Evolutionary conservation across 192 early-diverging fungal genomes (phyloP).

Genomic region (Backusella macrospora): DNA sequence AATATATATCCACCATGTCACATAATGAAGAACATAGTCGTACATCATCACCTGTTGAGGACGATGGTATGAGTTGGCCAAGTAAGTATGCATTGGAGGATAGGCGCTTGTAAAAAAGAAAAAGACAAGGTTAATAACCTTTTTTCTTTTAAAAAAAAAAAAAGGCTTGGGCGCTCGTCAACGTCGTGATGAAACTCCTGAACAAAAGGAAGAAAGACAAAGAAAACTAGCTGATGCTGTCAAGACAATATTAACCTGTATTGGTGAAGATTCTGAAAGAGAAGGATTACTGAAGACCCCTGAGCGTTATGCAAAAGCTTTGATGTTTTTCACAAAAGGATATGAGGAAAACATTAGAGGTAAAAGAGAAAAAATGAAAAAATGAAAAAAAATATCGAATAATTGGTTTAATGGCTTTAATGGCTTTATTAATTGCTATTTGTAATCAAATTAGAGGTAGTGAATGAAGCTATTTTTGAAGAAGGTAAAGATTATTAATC

Average conservation of each 20-base stretch:
- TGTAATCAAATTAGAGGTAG: constrained; percentile 56
- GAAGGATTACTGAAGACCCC: constrained; percentile 97
- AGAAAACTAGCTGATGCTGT: constrained; percentile 86
- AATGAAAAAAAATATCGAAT: not conserved
- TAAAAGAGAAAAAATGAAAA: constrained; percentile 36
- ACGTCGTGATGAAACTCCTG: constrained; percentile 78
- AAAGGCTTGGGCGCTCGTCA: constrained; percentile 79
- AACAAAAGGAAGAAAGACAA: constrained; percentile 69
- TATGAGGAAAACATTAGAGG: constrained; percentile 89
- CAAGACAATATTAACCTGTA: constrained; percentile 82
- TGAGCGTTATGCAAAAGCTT: constrained; percentile 93
- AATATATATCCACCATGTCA: constrained; percentile 18
- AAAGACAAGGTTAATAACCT: not conserved
- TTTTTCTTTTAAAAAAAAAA: not conserved
- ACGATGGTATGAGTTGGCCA: constrained; percentile 81
- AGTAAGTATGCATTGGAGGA: constrained; percentile 55
- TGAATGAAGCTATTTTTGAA: constrained; percentile 97
- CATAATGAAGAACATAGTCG: not conserved
- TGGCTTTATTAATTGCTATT: not conserved
- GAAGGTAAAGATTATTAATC: constrained; percentile 59
- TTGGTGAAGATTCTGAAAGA: constrained; percentile 94
- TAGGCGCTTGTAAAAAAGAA: not conserved
- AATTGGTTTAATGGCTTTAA: not conserved
- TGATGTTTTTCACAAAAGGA: constrained; percentile 99
- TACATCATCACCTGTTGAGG: constrained; percentile 53